These are phyloP conservation scores for Ambrosia artemisiifolia DNA, from an alignment of 129 eudicot species.

Conservation along the genomic window DNA sequence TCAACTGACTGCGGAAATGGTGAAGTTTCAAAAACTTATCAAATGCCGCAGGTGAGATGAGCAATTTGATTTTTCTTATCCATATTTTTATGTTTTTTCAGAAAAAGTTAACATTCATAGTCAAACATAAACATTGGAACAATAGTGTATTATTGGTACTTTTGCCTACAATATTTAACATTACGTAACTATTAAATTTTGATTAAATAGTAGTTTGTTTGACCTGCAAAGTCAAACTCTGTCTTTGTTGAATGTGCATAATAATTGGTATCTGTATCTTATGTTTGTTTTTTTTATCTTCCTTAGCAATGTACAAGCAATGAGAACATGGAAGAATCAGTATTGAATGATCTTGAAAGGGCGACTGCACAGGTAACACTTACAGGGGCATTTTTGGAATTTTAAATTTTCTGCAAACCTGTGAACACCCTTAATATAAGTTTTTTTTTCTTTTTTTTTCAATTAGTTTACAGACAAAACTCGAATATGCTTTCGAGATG, in stretches of 20 bases:
- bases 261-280: slow-evolving; percentile 8
- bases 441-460: background rate
- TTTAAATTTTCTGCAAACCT: background rate
- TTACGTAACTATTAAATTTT: too few species aligned
- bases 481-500: slow-evolving; percentile 78
- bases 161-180: too few species aligned
- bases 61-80: too few species aligned
- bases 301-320: slow-evolving; percentile 22
- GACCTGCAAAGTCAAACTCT: slow-evolving; percentile 20
- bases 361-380: slow-evolving; percentile 51
- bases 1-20: slow-evolving; percentile 32
- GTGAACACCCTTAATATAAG: slow-evolving; percentile 7
- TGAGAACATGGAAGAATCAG: slow-evolving; percentile 53
- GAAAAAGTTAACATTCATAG: too few species aligned
- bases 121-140: too few species aligned
- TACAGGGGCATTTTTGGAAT: background rate
- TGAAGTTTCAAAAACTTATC: slow-evolving; percentile 34
- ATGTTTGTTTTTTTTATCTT: slow-evolving; percentile 11
- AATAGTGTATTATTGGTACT: too few species aligned
- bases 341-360: slow-evolving; percentile 50
- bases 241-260: background rate
- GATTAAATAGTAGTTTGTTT: too few species aligned
- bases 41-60: slow-evolving; percentile 45
- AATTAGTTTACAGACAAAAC: slow-evolving; percentile 57
- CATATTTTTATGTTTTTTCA: background rate